Conservation (phyloP, 2,329 filamentous ascomycete genomes). For the Trichoderma sp. region DNA sequence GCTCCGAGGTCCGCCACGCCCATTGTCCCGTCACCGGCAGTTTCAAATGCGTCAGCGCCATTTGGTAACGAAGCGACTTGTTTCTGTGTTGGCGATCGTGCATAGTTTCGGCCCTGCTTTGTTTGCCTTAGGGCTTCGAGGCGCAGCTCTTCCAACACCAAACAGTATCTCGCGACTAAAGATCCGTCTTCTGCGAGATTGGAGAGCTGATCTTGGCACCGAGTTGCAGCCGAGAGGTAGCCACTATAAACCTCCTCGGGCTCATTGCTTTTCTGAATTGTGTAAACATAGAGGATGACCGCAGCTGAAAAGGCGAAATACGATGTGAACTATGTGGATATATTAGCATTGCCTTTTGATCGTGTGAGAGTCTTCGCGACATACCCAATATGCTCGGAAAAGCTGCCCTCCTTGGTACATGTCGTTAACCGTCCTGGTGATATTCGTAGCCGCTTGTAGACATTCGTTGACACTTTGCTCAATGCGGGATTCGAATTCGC, state of each 20-base stretch:
- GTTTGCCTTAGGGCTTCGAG: constrained; percentile 16
- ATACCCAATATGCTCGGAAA: constrained; percentile 19
- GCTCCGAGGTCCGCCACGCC: constrained; percentile 9
- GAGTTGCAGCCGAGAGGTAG: constrained; percentile 1
- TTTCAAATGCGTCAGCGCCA: neutral
- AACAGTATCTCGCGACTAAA: constrained; percentile 4
- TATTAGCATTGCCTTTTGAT: neutral
- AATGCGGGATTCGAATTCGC: constrained; percentile 6
- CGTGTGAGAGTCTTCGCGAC: too few species aligned
- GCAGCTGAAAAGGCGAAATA: constrained; percentile 20
- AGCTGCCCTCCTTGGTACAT: constrained; percentile 18
- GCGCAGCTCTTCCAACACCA: constrained; percentile 13
- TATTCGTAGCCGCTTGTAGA: constrained; percentile 7
- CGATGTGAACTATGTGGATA: neutral
- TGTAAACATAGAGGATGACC: constrained; percentile 11
- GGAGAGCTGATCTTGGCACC: constrained; percentile 14
- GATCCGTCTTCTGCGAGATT: constrained; percentile 13
- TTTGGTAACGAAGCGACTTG: constrained; percentile 1
- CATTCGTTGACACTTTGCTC: constrained; percentile 14
- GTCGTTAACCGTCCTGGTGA: constrained; percentile 16
- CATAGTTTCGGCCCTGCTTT: constrained; percentile 2
- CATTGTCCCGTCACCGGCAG: neutral
- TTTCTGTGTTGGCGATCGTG: constrained; percentile 6
- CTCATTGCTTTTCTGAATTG: constrained; percentile 20
- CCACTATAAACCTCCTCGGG: neutral